These are phyloP conservation scores for Diaporthe amygdali DNA, from an alignment of 2,329 filamentous ascomycete species.

Conservation along the genomic window DNA sequence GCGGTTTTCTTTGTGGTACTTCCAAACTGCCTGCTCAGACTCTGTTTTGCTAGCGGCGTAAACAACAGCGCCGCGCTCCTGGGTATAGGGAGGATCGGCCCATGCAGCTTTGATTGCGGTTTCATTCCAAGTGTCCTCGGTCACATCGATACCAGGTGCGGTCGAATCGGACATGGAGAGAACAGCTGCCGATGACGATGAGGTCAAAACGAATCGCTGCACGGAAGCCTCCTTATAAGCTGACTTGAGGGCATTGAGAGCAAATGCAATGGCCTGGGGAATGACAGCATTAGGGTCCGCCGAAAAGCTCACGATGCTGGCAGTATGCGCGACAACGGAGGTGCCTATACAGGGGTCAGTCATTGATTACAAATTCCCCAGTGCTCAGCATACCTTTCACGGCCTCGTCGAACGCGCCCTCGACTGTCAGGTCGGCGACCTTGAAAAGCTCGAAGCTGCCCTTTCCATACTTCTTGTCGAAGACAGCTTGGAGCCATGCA, in stretches of 20 bases:
- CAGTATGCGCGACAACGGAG: neutral
- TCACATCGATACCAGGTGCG: slow-evolving; percentile 43
- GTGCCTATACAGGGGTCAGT: neutral
- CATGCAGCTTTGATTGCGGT: neutral
- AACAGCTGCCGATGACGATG: neutral
- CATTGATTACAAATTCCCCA: neutral
- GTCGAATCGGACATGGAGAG: neutral
- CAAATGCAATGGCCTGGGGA: neutral
- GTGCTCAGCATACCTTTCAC: neutral
- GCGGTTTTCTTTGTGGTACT: neutral
- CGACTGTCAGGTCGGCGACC: slow-evolving; percentile 33
- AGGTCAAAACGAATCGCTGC: slow-evolving; percentile 8
- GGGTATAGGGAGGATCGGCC: neutral
- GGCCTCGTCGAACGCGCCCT: neutral
- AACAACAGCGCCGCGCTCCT: neutral
- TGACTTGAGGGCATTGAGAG: neutral
- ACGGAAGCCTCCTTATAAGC: neutral
- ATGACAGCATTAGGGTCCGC: neutral
- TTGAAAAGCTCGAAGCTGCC: slow-evolving; percentile 35
- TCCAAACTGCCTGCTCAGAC: neutral
- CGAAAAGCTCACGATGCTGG: neutral
- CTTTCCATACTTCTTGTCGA: slow-evolving; percentile 32
- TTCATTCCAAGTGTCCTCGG: slow-evolving; percentile 36
- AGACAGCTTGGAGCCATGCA: slow-evolving; percentile 32
- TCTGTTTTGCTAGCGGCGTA: slow-evolving; percentile 8